These are phyloP conservation scores for Wallacemonas collosoma DNA, from an alignment of 208 protist species.

Conservation along the genomic window DNA sequence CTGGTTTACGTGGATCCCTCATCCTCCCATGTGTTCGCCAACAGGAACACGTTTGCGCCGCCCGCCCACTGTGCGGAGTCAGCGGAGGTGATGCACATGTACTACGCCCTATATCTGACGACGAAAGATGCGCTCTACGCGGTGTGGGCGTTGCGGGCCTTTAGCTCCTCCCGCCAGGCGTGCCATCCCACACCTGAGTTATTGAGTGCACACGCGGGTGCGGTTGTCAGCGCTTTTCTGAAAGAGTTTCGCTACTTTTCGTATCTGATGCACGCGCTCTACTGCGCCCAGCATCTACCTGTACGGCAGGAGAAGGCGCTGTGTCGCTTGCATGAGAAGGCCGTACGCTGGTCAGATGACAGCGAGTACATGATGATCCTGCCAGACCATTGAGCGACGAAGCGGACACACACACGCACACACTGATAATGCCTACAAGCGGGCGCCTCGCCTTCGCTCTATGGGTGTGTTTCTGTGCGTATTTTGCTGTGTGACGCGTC, in stretches of 20 bases:
- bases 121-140: conserved; percentile 53
- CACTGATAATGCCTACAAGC: no score
- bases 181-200: conserved; percentile 14
- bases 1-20: not conserved
- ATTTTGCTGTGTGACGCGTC: no score
- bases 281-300: conserved; percentile 9
- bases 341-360: not conserved
- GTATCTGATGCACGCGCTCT: conserved; percentile 2
- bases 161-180: conserved; percentile 22
- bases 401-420: no score
- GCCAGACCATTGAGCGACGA: not conserved
- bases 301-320: conserved; percentile 10
- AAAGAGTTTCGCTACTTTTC: conserved; percentile 21
- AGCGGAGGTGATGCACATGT: conserved; percentile 29
- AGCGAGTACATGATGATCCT: not conserved
- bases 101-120: conserved; percentile 38
- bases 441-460: no score
- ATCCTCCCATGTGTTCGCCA: conserved; percentile 5
- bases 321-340: not conserved
- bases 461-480: no score
- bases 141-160: conserved; percentile 42
- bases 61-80: conserved; percentile 2
- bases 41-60: not conserved
- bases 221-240: not conserved
- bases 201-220: not conserved